Base-by-base conservation (phyloP, 1,284 basidiomycete genomes). In the Sanghuangporus baumii region DNA sequence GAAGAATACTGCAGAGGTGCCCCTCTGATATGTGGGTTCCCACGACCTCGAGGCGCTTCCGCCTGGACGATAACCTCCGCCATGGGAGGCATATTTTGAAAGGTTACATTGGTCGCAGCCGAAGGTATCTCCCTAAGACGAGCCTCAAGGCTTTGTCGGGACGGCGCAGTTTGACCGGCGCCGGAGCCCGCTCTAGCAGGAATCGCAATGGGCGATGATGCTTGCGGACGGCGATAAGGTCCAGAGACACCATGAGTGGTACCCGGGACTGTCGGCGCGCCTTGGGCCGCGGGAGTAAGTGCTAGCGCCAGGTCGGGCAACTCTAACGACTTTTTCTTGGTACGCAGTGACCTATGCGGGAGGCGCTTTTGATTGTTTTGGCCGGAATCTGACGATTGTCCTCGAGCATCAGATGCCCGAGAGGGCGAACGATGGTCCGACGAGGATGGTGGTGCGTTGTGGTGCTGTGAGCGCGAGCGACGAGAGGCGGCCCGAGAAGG, bases 291-390 rank as follows among this genome's bases (percentile, higher is more conserved):
- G 54, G 81, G 78, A 36, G 82, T 80, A 66, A 83, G 70, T n/a
- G 82, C 78, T 59, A 80, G 80, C 36, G 85, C 86, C 68, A 91
- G 83, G 77, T 91, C 89, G 62, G 89, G 89, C 48, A 91, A 79
- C 71, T 91, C 88, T 43, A 91, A 81, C 0, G 86, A 88, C 69
- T 81, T 84, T 76, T 88, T 89, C 79, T 88, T 90, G 23, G 77
- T 77, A 57, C 85, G 78, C 63, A 88, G 76, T 52, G 86, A 85
- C 65, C 75, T 76, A 71, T 81, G 80, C 34, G 72, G 71, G 60
- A 66, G 56, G 38, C 51, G 51, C 46, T 62, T 55, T 59, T 54
- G 56, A 2, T 62, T 56, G 11, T 55, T 46, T 48, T 61, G 41
- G 18, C 9, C 26, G 20, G 34, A 34, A 43, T 47, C 41, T 54